Conservation (phyloP, 2,329 filamentous ascomycete genomes). For the Proliferodiscus dingleyae region DNA sequence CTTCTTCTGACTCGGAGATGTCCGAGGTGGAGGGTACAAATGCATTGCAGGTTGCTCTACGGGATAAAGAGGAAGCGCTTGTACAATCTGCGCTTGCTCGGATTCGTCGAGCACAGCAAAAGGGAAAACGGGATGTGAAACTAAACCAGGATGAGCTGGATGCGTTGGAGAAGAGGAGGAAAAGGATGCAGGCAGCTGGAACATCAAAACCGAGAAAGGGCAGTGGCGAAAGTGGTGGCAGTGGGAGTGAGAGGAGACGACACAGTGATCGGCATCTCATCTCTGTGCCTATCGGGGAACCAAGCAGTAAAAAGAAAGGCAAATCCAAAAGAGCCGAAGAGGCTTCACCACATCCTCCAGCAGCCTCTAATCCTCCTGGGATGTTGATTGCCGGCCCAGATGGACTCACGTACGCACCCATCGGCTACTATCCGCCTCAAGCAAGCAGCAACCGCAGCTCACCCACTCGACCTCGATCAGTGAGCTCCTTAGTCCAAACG, state of each 20-base stretch:
- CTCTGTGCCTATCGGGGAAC: constrained; percentile 27
- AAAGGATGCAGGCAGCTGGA: constrained; percentile 43
- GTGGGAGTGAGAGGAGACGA: constrained; percentile 25
- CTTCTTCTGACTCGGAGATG: constrained; percentile 33
- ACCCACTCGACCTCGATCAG: constrained; percentile 31
- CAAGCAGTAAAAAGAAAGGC: constrained; percentile 26
- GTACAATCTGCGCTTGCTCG: constrained; percentile 74
- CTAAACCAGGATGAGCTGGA: constrained; percentile 76
- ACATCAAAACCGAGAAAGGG: constrained; percentile 21
- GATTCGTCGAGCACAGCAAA: constrained; percentile 71
- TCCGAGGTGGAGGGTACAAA: constrained; percentile 48
- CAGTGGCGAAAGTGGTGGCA: constrained; percentile 22
- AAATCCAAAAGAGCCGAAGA: constrained; percentile 32
- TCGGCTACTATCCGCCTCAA: constrained; percentile 36
- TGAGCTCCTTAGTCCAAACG: constrained; percentile 16
- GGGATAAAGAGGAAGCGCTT: constrained; percentile 67
- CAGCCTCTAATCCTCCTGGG: constrained; percentile 34
- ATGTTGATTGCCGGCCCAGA: constrained; percentile 44
- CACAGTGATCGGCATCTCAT: constrained; percentile 24
- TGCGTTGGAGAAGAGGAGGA: constrained; percentile 66
- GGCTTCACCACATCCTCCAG: constrained; percentile 26
- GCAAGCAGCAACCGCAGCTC: constrained; percentile 30
- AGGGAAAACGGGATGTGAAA: constrained; percentile 73
- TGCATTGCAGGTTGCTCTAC: constrained; percentile 49
- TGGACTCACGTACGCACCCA: constrained; percentile 42